Evolutionary conservation across 1,139 yeast genomes (phyloP).

Genomic region (Meyerozyma elateridarum): DNA sequence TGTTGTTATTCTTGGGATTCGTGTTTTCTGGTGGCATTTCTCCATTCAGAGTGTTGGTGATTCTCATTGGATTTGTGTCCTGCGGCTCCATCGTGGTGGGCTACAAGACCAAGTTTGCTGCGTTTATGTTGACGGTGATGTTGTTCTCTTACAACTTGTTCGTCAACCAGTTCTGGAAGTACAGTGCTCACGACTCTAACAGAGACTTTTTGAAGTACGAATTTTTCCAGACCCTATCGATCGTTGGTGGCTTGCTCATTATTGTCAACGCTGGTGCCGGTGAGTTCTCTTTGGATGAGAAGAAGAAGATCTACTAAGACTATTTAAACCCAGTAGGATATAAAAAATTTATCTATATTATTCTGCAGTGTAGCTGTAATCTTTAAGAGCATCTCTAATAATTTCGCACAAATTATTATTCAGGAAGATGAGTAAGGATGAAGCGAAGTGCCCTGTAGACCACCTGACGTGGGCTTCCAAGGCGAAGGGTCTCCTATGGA

Average conservation of each 20-base stretch:
- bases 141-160: constrained; percentile 73
- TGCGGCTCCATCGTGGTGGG: constrained; percentile 87
- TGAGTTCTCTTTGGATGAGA: constrained; percentile 86
- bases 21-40: constrained; percentile 78
- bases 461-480: constrained; percentile 51
- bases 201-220: constrained; percentile 91
- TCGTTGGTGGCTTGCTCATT: constrained; percentile 88
- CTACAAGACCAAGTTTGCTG: constrained; percentile 87
- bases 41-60: constrained; percentile 57
- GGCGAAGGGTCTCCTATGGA: constrained; percentile 5
- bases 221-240: constrained; percentile 89
- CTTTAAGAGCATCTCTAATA: background rate
- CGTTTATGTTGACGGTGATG: constrained; percentile 69
- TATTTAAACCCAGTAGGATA: background rate
- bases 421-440: constrained; percentile 12
- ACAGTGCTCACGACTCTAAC: constrained; percentile 63
- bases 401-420: background rate
- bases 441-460: constrained; percentile 64
- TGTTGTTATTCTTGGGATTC: constrained; percentile 82
- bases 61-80: constrained; percentile 64
- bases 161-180: constrained; percentile 88
- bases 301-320: constrained; percentile 85
- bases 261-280: constrained; percentile 98
- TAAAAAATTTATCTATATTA: background rate
- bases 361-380: background rate